Base-by-base conservation (phyloP, 805 yeast genomes). In the Suhomyces vadensis region DNA sequence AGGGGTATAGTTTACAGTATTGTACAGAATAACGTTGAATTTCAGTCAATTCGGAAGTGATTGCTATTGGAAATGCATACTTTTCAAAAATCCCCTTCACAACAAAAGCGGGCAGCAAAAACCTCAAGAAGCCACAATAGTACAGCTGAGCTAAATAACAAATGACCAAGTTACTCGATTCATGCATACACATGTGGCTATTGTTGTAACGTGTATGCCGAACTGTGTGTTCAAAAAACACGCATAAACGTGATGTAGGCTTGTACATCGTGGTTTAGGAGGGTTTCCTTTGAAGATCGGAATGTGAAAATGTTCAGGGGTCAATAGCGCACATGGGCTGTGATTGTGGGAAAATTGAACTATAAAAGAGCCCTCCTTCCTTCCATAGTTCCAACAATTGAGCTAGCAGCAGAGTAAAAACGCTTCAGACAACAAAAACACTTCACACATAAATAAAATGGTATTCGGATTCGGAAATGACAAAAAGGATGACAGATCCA, bases 381-480 rank as follows among this genome's bases (percentile, higher is more conserved):
- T 29, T n/a, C n/a, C n/a, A n/a, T n/a, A n/a, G n/a, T n/a, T n/a
- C n/a, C 20, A 16, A 2, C 33, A 29, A 29, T 29, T 29, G 33
- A 29, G n/a, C n/a, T n/a, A n/a, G n/a, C 10, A 16, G 9, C n/a
- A 8, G 4, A 29, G 17, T 13, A 29, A 29, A 10, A 29, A 14
- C 14, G 10, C 9, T 8, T 25, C 9, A 25, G 9, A 5, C 14
- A 16, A 29, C 14, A 17, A n/a, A 25, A 3, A 17, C 24, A 42
- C n/a, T n/a, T n/a, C n/a, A n/a, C 14, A 24, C 26, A 24, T 24
- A 20, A 33, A 10, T 24, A 58, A 35, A 53, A 65, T 64, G 69
- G 69, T 57, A 50, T 64, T 64, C 48, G 70, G 69, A 35, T 61
- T 64, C 31, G 68, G 67, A 37, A 53, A 52, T 39, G 58, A 60